Evolutionary conservation across 805 yeast genomes (phyloP).

Genomic region (Suhomyces vadensis): DNA sequence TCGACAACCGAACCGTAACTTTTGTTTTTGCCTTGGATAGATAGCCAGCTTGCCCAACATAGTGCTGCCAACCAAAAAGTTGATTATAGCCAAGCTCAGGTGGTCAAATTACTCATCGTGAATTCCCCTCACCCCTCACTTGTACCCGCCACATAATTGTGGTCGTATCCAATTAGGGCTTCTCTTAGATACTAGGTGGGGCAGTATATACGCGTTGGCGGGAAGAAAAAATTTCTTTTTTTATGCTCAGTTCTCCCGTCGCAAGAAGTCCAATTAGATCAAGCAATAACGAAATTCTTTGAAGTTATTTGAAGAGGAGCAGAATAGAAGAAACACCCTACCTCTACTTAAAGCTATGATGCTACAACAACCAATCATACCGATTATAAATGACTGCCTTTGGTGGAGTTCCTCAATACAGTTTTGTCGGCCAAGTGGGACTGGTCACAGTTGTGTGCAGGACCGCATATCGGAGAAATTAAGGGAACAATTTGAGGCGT

Average conservation of each 20-base stretch:
- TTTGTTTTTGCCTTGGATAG: neutral
- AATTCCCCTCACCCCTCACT: slow-evolving; percentile 4
- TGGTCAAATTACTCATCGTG: too few relatives aligned
- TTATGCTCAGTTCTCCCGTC: neutral
- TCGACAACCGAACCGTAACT: neutral
- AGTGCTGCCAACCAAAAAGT: too few relatives aligned
- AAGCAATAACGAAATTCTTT: too few relatives aligned
- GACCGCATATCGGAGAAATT: slow-evolving; percentile 1
- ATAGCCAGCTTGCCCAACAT: neutral
- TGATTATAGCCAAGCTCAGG: too few relatives aligned
- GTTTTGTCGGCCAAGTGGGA: neutral
- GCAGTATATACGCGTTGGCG: neutral
- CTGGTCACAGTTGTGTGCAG: neutral
- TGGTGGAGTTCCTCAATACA: neutral
- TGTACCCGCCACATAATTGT: neutral
- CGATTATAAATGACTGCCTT: too few relatives aligned
- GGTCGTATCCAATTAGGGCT: neutral
- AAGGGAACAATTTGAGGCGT: neutral
- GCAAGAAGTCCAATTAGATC: neutral
- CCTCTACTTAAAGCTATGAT: too few relatives aligned
- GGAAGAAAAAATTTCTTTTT: neutral
- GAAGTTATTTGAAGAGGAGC: too few relatives aligned
- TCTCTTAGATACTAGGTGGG: neutral
- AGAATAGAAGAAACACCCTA: too few relatives aligned
- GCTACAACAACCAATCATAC: too few relatives aligned